Percentiles rank a stretch among this genome's conserved stretches.
phyloP scores from a whole-genome alignment of 768 basidiomycete genomes.

The Rhizopogon sp. region DNA sequence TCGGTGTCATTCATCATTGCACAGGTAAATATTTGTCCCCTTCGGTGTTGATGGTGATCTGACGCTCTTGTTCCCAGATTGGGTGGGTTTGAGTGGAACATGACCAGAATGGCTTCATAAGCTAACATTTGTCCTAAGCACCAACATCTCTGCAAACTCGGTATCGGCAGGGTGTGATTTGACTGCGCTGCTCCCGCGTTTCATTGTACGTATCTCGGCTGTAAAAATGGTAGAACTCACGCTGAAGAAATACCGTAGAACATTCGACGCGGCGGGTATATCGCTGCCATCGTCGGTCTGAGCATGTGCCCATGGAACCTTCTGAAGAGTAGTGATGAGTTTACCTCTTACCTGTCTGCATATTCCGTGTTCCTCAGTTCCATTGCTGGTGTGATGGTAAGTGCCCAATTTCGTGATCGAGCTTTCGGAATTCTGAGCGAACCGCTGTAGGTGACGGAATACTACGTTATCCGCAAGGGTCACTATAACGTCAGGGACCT shows the following conservation, averaged over 20 bases:
- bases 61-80: conserved; percentile 16
- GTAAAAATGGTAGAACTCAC: conserved; percentile 1
- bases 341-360: conserved; percentile 77
- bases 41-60: neutral
- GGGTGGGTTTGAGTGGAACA: conserved; percentile 19
- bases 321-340: conserved; percentile 65
- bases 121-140: conserved; percentile 32
- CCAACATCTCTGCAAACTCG: conserved; percentile 80
- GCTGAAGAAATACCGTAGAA: conserved; percentile 36
- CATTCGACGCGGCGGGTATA: conserved; percentile 80
- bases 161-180: conserved; percentile 82
- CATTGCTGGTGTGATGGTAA: conserved; percentile 75
- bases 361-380: conserved; percentile 81
- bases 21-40: conserved; percentile 35
- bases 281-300: conserved; percentile 74
- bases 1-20: conserved; percentile 75
- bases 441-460: neutral
- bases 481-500: too few species aligned
- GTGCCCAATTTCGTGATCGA: conserved; percentile 5
- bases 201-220: conserved; percentile 43
- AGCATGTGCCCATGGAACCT: conserved; percentile 77
- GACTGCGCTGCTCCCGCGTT: conserved; percentile 73
- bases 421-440: neutral
- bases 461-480: too few species aligned
- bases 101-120: conserved; percentile 6